These are phyloP conservation scores for Salvia rosmarinus DNA, from an alignment of 257 asterid genomes.

Conservation along the genomic window DNA sequence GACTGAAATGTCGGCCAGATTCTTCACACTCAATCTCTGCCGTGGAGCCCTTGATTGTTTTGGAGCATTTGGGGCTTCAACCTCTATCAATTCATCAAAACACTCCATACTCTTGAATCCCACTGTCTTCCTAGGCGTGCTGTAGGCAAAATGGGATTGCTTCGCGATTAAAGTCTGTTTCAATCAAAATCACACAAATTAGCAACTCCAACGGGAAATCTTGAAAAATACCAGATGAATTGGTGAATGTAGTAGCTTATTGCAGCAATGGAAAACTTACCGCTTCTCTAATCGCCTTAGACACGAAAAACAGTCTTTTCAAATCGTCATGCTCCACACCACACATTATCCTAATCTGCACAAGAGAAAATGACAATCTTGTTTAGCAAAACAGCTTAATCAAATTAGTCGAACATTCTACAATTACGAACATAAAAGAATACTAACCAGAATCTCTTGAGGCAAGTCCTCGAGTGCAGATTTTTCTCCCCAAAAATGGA, in stretches of 20 bases:
- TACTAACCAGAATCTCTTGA: constrained; percentile 44
- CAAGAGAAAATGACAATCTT: not conserved
- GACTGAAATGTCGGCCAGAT: constrained; percentile 57
- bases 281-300: constrained; percentile 60
- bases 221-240: too few relatives aligned
- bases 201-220: not conserved
- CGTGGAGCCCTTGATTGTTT: constrained; percentile 52
- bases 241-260: too few relatives aligned
- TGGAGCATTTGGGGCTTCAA: constrained; percentile 70
- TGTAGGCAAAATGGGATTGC: constrained; percentile 62
- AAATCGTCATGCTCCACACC: constrained; percentile 89
- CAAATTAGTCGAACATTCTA: not conserved
- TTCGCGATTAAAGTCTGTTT: constrained; percentile 68
- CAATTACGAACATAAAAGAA: not conserved
- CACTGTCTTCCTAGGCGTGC: constrained; percentile 63
- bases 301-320: constrained; percentile 61
- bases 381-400: constrained; percentile 22
- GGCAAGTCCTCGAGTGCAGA: constrained; percentile 47
- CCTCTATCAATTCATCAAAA: constrained; percentile 35
- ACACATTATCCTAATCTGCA: constrained; percentile 69
- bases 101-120: constrained; percentile 39
- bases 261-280: constrained; percentile 39
- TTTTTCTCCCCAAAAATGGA: constrained; percentile 29
- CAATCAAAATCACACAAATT: not conserved
- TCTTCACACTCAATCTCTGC: constrained; percentile 47